These are phyloP conservation scores for Eucalyptus erythrocorys DNA, from an alignment of 345 rosid genomes.

Conservation along the genomic window DNA sequence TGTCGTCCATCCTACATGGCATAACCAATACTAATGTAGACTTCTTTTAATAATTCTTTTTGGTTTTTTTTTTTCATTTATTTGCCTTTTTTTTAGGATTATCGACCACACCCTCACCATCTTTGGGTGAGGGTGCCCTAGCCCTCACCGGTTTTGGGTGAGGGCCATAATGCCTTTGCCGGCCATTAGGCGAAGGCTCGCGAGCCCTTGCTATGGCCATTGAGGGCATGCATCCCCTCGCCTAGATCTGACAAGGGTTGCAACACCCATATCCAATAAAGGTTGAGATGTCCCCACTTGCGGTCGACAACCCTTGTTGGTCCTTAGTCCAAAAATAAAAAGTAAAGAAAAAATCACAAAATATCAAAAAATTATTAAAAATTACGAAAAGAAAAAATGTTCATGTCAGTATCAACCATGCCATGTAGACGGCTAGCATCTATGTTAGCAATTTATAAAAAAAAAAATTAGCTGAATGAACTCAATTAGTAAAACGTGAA, in stretches of 20 bases:
- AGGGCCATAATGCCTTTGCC: background rate
- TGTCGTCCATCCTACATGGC: fast-evolving
- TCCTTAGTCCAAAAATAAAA: background rate
- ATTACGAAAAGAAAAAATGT: background rate
- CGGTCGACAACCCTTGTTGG: background rate
- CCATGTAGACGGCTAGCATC: background rate
- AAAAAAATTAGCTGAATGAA: background rate
- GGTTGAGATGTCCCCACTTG: background rate
- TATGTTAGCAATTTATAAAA: background rate
- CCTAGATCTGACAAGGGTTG: background rate
- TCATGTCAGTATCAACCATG: background rate
- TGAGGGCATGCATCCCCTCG: background rate
- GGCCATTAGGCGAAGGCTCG: background rate
- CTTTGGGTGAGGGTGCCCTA: background rate
- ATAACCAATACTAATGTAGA: background rate
- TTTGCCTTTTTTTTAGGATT: background rate
- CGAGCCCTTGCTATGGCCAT: background rate
- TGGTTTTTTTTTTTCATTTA: background rate
- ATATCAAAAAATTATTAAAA: background rate
- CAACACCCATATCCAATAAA: background rate
- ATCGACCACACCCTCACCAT: background rate
- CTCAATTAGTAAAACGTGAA: background rate
- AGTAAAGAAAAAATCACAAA: background rate
- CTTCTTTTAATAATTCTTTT: background rate
- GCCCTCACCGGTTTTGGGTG: background rate